Evolutionary conservation across 257 asterid genomes (phyloP).

Genomic region (Coffea eugenioides): DNA sequence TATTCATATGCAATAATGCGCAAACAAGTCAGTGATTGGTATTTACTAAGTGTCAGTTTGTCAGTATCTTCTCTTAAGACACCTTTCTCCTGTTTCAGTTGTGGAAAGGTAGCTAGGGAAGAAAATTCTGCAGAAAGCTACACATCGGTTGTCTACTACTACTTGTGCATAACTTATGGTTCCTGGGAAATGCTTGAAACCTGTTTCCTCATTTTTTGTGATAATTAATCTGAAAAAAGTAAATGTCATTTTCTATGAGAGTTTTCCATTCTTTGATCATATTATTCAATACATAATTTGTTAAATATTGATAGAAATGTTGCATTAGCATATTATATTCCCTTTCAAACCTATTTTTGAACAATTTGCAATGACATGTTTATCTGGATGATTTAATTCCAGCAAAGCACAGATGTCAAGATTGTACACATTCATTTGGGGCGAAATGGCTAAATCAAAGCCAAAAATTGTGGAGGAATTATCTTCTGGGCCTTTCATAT

Average conservation of each 20-base stretch:
- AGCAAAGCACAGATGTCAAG: constrained; percentile 83
- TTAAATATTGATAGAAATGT: neutral
- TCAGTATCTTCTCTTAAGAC: neutral
- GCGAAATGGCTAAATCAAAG: constrained; percentile 58
- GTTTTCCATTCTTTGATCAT: neutral
- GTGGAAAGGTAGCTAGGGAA: neutral
- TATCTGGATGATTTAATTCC: constrained; percentile 29
- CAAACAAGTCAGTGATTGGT: neutral
- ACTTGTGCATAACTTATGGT: no score
- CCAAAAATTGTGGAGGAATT: constrained; percentile 56
- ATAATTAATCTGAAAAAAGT: neutral
- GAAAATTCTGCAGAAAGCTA: neutral
- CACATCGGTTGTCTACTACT: neutral
- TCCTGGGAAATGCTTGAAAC: neutral
- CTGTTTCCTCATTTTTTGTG: neutral
- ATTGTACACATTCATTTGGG: constrained; percentile 75
- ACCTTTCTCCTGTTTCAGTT: neutral
- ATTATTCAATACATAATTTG: neutral
- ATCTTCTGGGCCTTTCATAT: constrained; percentile 66
- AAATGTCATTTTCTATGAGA: neutral
- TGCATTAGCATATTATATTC: neutral
- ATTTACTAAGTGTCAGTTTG: neutral
- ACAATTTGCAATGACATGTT: neutral
- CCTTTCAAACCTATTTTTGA: neutral
- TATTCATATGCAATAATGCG: neutral